Evolutionary conservation across 805 yeast species (phyloP).

Genomic region (Candida pini): DNA sequence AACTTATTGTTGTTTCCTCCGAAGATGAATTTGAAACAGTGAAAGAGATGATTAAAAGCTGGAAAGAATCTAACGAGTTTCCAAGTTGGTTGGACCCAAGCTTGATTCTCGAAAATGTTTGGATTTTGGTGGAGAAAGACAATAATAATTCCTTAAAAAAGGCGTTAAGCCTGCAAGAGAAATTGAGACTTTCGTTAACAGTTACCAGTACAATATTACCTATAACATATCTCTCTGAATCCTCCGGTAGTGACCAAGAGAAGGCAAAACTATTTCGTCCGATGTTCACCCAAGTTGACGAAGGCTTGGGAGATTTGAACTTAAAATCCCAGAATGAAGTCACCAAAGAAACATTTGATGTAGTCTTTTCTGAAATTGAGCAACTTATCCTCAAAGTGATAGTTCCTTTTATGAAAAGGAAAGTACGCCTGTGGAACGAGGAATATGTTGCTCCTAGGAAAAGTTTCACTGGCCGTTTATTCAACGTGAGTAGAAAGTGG

Average conservation of each 20-base stretch:
- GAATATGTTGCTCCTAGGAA: conserved; percentile 70
- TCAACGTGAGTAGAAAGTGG: conserved; percentile 55
- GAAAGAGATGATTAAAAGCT: conserved; percentile 49
- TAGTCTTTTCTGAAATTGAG: conserved; percentile 34
- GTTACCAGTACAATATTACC: conserved; percentile 18
- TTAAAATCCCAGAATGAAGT: conserved; percentile 9
- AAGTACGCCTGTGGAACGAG: conserved; percentile 82
- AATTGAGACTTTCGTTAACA: conserved; percentile 19
- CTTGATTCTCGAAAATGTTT: conserved; percentile 50
- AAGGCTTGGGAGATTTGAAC: no score
- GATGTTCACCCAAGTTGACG: conserved; percentile 34
- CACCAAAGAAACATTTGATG: conserved; percentile 15
- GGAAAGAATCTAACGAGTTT: conserved; percentile 34
- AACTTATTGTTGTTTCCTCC: conserved; percentile 60
- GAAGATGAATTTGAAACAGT: conserved; percentile 51
- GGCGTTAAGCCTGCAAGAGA: conserved; percentile 27
- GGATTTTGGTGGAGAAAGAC: conserved; percentile 45
- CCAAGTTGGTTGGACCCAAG: conserved; percentile 66
- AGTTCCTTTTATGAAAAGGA: conserved; percentile 81
- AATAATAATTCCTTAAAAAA: conserved; percentile 38
- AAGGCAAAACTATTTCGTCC: conserved; percentile 23
- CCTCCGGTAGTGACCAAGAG: conserved; percentile 1
- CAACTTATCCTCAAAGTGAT: conserved; percentile 46
- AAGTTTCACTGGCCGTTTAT: conserved; percentile 69
- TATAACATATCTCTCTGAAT: conserved; percentile 5